These are phyloP conservation scores for Rhizopogon vesiculosus DNA, from an alignment of 768 basidiomycete genomes.

Conservation along the genomic window DNA sequence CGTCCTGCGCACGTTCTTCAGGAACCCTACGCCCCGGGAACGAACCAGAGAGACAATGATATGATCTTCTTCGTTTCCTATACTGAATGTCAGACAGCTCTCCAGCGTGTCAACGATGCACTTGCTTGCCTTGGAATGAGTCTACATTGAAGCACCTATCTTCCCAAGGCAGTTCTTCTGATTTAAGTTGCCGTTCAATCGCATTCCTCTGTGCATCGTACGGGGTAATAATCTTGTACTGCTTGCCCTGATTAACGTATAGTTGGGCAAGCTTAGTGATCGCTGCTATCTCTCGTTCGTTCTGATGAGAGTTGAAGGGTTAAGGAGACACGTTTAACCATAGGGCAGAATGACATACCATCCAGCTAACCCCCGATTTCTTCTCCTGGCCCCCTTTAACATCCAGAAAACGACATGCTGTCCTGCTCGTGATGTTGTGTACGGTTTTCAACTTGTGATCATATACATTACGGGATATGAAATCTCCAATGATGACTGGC, in stretches of 20 bases:
- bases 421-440: too few species aligned
- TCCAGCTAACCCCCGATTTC: too few species aligned
- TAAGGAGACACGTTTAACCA: too few species aligned
- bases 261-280: too few species aligned
- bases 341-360: too few species aligned
- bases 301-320: too few species aligned
- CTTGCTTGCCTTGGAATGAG: conserved; percentile 73
- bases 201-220: conserved; percentile 65
- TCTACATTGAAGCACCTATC: conserved; percentile 76
- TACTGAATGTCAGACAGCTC: conserved; percentile 7
- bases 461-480: too few species aligned
- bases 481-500: too few species aligned
- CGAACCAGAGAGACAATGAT: conserved; percentile 71
- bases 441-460: too few species aligned
- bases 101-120: conserved; percentile 1
- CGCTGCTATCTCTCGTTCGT: too few species aligned
- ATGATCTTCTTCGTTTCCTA: conserved; percentile 78
- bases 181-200: conserved; percentile 54
- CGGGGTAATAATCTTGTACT: conserved; percentile 70
- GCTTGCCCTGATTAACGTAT: conserved; percentile 44
- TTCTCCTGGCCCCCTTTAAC: too few species aligned
- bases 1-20: conserved; percentile 55
- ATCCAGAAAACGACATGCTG: too few species aligned
- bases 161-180: conserved; percentile 42
- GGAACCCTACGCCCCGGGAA: conserved; percentile 58